These are phyloP conservation scores for Gossypium herbaceum DNA, from an alignment of 345 rosid genomes.

Conservation along the genomic window DNA sequence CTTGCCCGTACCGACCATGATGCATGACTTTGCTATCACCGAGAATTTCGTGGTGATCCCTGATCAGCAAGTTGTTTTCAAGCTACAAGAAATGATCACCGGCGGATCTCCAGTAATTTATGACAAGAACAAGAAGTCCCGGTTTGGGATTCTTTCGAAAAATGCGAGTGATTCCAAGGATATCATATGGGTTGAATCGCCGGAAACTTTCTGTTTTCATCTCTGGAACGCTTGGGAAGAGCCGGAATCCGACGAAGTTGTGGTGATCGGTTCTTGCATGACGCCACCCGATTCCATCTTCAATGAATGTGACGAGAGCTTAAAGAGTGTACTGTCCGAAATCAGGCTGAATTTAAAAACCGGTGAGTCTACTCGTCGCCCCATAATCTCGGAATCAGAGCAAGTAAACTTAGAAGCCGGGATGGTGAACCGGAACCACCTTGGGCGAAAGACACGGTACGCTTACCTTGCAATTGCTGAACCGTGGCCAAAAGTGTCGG, in stretches of 20 bases:
- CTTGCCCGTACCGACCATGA: slow-evolving; percentile 72
- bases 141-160: slow-evolving; percentile 68
- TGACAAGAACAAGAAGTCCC: slow-evolving; percentile 63
- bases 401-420: slow-evolving; percentile 94
- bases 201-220: slow-evolving; percentile 86
- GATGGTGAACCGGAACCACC: slow-evolving; percentile 79
- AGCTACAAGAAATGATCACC: slow-evolving; percentile 68
- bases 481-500: slow-evolving; percentile 94
- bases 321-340: slow-evolving; percentile 74
- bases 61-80: slow-evolving; percentile 90
- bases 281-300: slow-evolving; percentile 97
- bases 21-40: slow-evolving; percentile 90
- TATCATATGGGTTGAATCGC: slow-evolving; percentile 76
- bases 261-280: slow-evolving; percentile 96
- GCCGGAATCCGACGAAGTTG: slow-evolving; percentile 70
- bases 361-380: slow-evolving; percentile 69
- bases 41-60: slow-evolving; percentile 83
- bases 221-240: slow-evolving; percentile 98
- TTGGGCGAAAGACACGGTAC: slow-evolving; percentile 69
- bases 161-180: slow-evolving; percentile 48
- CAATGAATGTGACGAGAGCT: slow-evolving; percentile 80
- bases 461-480: slow-evolving; percentile 89
- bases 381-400: slow-evolving; percentile 46
- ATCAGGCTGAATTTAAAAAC: slow-evolving; percentile 77
- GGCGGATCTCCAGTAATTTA: slow-evolving; percentile 92